phyloP scores from a whole-genome alignment of 2,329 filamentous ascomycete genomes.

The Fusarium virguliforme region DNA sequence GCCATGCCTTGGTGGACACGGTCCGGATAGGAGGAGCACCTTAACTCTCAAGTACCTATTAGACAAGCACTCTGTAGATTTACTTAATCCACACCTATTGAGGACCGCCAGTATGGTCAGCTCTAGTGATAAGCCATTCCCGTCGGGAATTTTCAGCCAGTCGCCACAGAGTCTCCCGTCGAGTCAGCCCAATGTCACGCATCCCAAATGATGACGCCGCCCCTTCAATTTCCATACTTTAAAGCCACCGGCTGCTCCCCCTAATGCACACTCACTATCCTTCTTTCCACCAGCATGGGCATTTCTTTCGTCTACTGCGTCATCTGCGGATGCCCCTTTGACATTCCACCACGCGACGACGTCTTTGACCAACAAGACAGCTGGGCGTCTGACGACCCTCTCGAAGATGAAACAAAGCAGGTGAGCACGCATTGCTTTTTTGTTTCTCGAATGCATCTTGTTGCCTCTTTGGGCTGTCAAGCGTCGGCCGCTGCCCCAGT shows the following conservation, averaged over 20 bases:
- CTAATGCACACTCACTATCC: neutral
- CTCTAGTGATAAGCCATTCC: constrained; percentile 1
- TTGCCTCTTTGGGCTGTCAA: neutral
- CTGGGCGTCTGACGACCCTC: constrained; percentile 9
- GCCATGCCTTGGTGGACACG: neutral
- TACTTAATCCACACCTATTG: neutral
- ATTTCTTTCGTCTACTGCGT: constrained; percentile 14
- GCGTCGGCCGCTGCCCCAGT: constrained; percentile 19
- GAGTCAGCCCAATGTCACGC: neutral
- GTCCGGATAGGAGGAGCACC: too few species aligned
- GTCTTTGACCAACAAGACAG: neutral
- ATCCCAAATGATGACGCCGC: constrained; percentile 9
- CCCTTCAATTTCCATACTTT: constrained; percentile 13
- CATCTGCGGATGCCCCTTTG: constrained; percentile 26
- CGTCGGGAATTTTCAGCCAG: neutral
- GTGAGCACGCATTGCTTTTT: constrained; percentile 3
- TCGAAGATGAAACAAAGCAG: constrained; percentile 22
- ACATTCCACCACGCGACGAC: constrained; percentile 12
- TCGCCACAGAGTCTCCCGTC: neutral
- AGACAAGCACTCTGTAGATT: too few species aligned
- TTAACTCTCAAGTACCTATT: too few species aligned
- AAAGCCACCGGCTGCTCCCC: neutral
- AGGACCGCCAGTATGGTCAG: constrained; percentile 1
- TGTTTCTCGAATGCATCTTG: neutral
- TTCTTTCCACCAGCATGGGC: neutral